phyloP scores from a whole-genome alignment of 371 early-diverging fungal genomes.

The Smittium culicis region DNA sequence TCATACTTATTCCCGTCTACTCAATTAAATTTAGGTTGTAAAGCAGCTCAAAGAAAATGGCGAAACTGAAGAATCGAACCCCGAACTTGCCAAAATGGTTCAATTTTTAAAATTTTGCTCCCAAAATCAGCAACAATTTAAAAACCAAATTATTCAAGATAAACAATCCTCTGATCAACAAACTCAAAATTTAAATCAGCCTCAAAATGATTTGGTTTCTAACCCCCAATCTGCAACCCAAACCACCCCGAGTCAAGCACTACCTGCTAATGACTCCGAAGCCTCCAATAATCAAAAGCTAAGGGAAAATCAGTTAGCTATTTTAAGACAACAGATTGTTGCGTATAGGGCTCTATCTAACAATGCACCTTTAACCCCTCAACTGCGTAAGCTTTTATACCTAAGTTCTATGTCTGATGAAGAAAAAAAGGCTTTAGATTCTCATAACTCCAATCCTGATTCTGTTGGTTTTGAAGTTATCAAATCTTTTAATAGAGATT shows the following conservation, averaged over 20 bases:
- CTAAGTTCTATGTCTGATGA: conserved; percentile 19
- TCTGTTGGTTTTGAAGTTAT: conserved; percentile 17
- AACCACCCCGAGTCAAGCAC: not conserved
- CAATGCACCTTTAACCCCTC: conserved; percentile 59
- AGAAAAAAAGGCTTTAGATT: conserved; percentile 32
- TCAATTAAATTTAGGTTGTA: conserved; percentile 13
- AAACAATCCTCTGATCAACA: conserved; percentile 20
- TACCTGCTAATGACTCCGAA: not conserved
- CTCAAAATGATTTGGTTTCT: conserved; percentile 1
- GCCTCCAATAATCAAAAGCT: not conserved
- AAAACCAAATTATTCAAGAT: conserved; percentile 4
- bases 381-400: conserved; percentile 53
- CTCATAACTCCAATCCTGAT: conserved; percentile 22
- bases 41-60: conserved; percentile 41
- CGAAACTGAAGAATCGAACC: conserved; percentile 52
- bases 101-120: conserved; percentile 36
- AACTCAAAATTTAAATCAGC: conserved; percentile 22
- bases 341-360: conserved; percentile 67
- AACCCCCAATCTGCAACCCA: not conserved
- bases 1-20: not conserved
- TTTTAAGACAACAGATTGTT: conserved; percentile 60
- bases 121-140: conserved; percentile 26
- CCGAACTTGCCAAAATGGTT: conserved; percentile 53
- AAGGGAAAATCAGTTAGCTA: conserved; percentile 20
- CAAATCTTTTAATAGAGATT: conserved; percentile 19